Evolutionary conservation across 805 yeast species (phyloP), one percentile per base, ranked within the genome.

Genomic region (Candida nonsorbophila): DNA sequence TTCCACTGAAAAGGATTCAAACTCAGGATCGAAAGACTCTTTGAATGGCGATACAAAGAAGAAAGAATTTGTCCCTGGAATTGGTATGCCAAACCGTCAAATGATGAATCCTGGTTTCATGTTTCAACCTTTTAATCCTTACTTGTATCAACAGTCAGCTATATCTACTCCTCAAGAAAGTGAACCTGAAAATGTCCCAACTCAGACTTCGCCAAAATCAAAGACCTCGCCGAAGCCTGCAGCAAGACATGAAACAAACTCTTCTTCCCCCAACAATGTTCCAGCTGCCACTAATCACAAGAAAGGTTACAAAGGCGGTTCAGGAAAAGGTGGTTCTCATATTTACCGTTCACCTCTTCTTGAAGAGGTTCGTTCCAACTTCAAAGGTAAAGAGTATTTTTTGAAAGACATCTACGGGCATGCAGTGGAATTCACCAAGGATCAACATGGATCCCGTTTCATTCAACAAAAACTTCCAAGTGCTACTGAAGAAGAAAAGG

Each of bases 371-470:
- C 74, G 95, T 29, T 71, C 76, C 35, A 79, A 77, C 47, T 47
- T 67, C 20, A 69, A 67, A 33, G 79, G 74, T 27, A 76, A 77
- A 37, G 67, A 63, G 29, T 81, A 76, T 50, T 67, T 67, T 17
- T 64, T 92, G 42, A 74, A 69, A 35, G 94, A 84, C 48, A 78
- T 90, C 20, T 74, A 77, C 42, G 95, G 95, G 6, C 87, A 82
- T 51, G 92, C 92, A 4, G 69, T 83, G 36, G 97, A 90, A 55
- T 90, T 92, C 45, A 77, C 95, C 28, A 84, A 84, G 42, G 98
- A 92, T 58, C 99, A 92, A 58, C 94, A 87, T 53, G 99, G 99
- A 3, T 88, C 97, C 4, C 70, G 99, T 40, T 92, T 90, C 47
- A 90, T 92, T 40, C 99, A 92, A 59, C 95, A 88, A 45, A 81